Base-by-base conservation (phyloP, 2,329 filamentous ascomycete species). In the Xylaria sp. region DNA sequence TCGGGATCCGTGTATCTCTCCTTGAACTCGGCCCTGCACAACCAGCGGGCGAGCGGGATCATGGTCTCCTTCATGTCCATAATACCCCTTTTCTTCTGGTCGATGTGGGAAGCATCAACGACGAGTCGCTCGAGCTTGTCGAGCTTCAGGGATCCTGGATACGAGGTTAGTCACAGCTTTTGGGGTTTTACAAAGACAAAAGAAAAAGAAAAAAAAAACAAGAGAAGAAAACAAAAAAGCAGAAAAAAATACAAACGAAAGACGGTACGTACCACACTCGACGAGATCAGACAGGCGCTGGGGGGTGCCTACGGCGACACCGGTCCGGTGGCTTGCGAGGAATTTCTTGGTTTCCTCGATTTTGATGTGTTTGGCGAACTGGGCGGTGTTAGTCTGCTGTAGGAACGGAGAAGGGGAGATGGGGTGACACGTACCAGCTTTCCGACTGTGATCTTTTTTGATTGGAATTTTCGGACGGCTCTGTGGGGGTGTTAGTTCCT, bases 291-390 rank as follows among this genome's bases (percentile, higher is more conserved):
- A 86, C 47, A 99, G 76, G 52, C 94, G 82, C 53, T 89, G 84
- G 4, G 94, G 93, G 4, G 94, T 99, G 2, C 94, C 94, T 11
- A 97, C 91, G 2, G 89, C 92, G 64, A 97, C 90, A 34, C 91
- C 91, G 10, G 92, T 90, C 62, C 87, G 87, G 66, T 76, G 79
- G 57, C 76, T 80, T 69, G 89, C 82, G 48, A 96, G 84, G 71
- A 89, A 90, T 60, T 88, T 81, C 55, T 92, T 85, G 39, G 92
- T 90, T 68, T 97, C 93, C 56, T 90, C 84, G 9, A 99, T 76
- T 76, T 99, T 99, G 79, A 99, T 96, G 74, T 99, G 94, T 75
- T 99, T 99, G 37, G 94, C 93, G 74, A 99, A 99, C 71, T 84
- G 56, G 2, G 37, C 8, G 3, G 6, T 23, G 54, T 71, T 58